Evolutionary conservation across 2,329 filamentous ascomycete species (phyloP), one percentile per base, ranked within the genome.

Genomic region (Ascochyta fabae): DNA sequence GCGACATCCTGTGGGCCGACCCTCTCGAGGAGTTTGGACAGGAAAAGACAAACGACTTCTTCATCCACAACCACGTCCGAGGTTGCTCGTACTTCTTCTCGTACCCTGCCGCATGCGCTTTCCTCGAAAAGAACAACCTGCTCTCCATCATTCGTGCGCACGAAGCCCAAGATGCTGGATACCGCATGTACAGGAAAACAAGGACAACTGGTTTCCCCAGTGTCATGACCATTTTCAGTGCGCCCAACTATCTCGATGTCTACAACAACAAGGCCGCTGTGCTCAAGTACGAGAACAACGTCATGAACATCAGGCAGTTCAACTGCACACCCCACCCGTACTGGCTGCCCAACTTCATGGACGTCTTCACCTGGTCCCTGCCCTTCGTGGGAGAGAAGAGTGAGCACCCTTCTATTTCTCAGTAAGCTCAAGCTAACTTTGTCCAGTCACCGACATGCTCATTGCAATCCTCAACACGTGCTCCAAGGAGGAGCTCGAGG

Each of bases 181-280:
- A 99, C 78, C 87, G 95, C 75, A 99, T 99, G 95, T 99, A 99
- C 78, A 87, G 95, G 66, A 99, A 99, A 84, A 99, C 95, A 24
- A 87, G 94, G 61, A 98, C 95, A 1, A 99, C 95, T 19, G 95
- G 95, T 2, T 99, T 99, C 81, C 95, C 95, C 22, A 97, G 93
- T 79, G 95, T 99, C 61, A 99, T 99, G 95, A 99, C 95, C 66
- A 99, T 99, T 71, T 99, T 99, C 84, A 98, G 94, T 40, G 95
- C 95, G 1, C 95, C 95, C 34, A 99, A 99, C 79, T 99, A 99
- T 75, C 87, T 99, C 61, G 95, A 99, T 72, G 93, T 99, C 34
- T 99, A 99, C 81, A 99, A 99, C 86, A 99, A 99, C 84, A 99
- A 99, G 83, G 95, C 95, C 2, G 95, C 95, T 0, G 95, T 99